Percentiles rank a stretch among this genome's conserved stretches.
Evolutionary conservation across 225 moss, liverwort and hornwort species (phyloP).

Genomic region (Bryoerythrophyllum caledonicum): DNA sequence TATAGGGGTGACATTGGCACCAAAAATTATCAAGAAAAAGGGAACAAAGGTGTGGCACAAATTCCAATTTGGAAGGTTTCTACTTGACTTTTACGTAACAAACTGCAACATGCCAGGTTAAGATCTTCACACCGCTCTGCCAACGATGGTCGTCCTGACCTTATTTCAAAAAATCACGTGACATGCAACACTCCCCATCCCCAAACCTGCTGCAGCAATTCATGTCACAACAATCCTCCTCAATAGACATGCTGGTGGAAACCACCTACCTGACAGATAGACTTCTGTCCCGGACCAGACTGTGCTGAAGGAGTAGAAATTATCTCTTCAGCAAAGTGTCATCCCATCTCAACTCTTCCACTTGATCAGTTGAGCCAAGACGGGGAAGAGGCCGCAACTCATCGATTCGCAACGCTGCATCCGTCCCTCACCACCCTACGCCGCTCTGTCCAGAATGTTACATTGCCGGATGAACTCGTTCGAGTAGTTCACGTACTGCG

Average conservation of each 20-base stretch:
- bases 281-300: neutral
- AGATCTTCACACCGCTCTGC: too few relatives aligned
- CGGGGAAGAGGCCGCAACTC: constrained; percentile 12
- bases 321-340: constrained; percentile 18
- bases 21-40: constrained; percentile 40
- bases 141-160: constrained; percentile 44
- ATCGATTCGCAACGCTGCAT: constrained; percentile 16
- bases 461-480: constrained; percentile 98
- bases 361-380: neutral
- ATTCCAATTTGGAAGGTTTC: constrained; percentile 62
- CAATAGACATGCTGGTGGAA: constrained; percentile 25
- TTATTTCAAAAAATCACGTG: constrained; percentile 56
- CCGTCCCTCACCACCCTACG: neutral
- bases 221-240: constrained; percentile 40
- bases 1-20: constrained; percentile 61
- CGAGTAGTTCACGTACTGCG: constrained; percentile 95
- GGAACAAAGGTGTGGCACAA: constrained; percentile 42
- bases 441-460: constrained; percentile 75
- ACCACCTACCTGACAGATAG: neutral
- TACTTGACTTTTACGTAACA: constrained; percentile 41
- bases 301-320: constrained; percentile 21
- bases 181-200: constrained; percentile 28
- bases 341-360: constrained; percentile 2
- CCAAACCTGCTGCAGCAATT: constrained; percentile 28
- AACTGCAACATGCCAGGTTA: constrained; percentile 14